Base-by-base conservation (phyloP, 2,329 filamentous ascomycete genomes). In the Colletotrichum camelliae region DNA sequence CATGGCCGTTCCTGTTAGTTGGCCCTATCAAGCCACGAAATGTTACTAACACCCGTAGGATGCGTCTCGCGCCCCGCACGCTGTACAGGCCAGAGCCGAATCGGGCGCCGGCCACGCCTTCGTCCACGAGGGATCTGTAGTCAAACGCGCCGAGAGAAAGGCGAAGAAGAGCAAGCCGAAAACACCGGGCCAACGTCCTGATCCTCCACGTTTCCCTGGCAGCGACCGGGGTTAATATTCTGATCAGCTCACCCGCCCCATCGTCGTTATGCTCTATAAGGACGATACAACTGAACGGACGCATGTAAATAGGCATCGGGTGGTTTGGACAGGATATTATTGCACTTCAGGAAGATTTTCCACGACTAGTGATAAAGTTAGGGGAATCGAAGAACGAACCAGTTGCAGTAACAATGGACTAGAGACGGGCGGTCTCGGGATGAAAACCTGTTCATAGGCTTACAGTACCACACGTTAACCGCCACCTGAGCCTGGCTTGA, bases 191-290 rank as follows among this genome's bases (percentile, higher is more conserved):
- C 18, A 43, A n/a, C 39, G 39, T 43, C 39, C 39, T 12, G 18
- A 43, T n/a, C 39, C 39, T 18, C 18, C 18, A 2, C 39, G 39
- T n/a, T 43, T n/a, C 1, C 39, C 39, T 1, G 39, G 39, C 18
- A 18, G 39, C 18, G 18, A 18, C 1, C 39, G 39, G 0, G n/a
- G 10, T 43, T n/a, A 0, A n/a, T 18, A 12, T 12, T 43, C 18
- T 43, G 9, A 9, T 1, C 0, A 9, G 39, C 39, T 43, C 39
- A 12, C 3, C 3, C 3, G 39, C 1, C 3, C 39, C 39, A n/a
- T 43, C 5, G 9, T 43, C 18, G 3, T n/a, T 43, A 0, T 43
- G 39, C 0, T n/a, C 6, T 7, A 0, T 7, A n/a, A 43, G 39
- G 18, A 12, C 18, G n/a, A 2, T 8, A 7, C 3, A 43, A 12